These are phyloP conservation scores for Venturia carpophila DNA, from an alignment of 2,329 filamentous ascomycete genomes.

Conservation along the genomic window DNA sequence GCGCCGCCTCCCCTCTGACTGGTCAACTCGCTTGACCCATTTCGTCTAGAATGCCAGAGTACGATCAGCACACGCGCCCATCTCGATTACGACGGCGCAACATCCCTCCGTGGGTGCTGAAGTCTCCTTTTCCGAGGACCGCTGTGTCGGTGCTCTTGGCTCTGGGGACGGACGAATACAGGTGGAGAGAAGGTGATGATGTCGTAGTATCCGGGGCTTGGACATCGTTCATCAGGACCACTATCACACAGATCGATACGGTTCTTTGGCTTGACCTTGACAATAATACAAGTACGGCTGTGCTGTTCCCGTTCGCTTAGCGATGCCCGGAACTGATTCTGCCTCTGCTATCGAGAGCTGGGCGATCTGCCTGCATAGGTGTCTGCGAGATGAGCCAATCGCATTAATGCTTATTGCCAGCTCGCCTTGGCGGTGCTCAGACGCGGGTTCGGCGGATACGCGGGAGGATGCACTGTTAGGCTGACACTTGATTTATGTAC, in stretches of 20 bases:
- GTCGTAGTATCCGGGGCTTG: background rate
- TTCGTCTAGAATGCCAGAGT: background rate
- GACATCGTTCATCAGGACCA: background rate
- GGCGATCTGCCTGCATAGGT: background rate
- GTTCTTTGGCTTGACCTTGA: background rate
- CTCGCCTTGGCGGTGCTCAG: background rate
- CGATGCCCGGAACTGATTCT: background rate
- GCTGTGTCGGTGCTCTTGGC: no score
- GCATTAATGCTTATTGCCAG: background rate
- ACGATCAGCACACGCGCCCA: background rate
- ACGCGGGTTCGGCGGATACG: background rate
- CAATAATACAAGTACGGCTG: background rate
- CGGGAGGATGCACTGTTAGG: background rate
- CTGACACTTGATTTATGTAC: background rate
- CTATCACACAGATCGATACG: background rate
- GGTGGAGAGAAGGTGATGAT: background rate
- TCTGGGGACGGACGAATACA: background rate
- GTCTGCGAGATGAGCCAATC: background rate
- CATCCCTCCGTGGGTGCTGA: background rate
- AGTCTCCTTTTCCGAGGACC: background rate
- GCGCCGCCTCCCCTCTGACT: slow-evolving; percentile 9
- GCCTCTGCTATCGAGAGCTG: background rate
- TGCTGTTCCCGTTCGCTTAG: background rate
- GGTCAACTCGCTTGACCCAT: slow-evolving; percentile 3
- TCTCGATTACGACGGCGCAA: background rate